These are phyloP conservation scores for Silene vulgaris DNA, from an alignment of 179 eudicot species.

Conservation along the genomic window DNA sequence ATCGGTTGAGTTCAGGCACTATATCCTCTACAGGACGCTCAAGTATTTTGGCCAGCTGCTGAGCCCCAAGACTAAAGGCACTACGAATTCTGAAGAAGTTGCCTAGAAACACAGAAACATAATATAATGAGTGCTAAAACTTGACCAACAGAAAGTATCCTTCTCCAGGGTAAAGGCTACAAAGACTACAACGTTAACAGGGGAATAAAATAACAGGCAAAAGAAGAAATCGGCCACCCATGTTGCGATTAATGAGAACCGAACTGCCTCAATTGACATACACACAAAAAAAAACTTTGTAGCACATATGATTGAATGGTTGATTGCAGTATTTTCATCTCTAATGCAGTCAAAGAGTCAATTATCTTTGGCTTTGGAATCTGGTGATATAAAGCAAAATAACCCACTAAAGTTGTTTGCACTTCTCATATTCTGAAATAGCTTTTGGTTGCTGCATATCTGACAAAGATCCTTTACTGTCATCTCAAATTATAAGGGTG, in stretches of 20 bases:
- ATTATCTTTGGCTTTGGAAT: background rate
- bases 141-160: background rate
- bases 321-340: background rate
- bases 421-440: background rate
- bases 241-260: background rate
- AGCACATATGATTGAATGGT: background rate
- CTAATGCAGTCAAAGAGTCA: background rate
- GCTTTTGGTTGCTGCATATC: background rate
- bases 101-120: conserved; percentile 33
- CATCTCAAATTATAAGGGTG: background rate
- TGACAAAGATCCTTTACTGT: background rate
- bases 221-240: background rate
- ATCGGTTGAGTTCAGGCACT: conserved; percentile 40
- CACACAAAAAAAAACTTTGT: background rate
- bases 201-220: background rate
- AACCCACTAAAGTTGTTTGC: background rate
- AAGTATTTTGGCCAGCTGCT: conserved; percentile 42
- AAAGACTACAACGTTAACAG: background rate
- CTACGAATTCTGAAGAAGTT: conserved; percentile 61
- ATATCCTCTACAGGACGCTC: conserved; percentile 41
- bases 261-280: conserved; percentile 2
- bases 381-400: background rate
- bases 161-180: background rate
- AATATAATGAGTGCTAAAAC: conserved; percentile 1
- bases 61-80: conserved; percentile 54